Conservation (phyloP, 1,284 basidiomycete genomes). For the Tylopilus sp. region DNA sequence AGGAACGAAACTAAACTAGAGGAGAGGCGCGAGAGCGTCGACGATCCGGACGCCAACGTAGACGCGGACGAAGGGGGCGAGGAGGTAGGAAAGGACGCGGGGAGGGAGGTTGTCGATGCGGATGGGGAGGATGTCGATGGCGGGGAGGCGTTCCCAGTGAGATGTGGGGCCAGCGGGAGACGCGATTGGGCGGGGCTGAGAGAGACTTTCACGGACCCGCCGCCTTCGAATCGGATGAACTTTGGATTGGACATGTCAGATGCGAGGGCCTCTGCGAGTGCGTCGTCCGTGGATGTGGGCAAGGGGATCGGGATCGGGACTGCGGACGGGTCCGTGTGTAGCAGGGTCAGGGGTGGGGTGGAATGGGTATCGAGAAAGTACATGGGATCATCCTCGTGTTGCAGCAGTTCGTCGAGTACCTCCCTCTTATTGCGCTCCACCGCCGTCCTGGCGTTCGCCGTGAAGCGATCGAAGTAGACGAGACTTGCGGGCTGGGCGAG, state of each 20-base stretch:
- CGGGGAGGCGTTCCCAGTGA: slow-evolving; percentile 23
- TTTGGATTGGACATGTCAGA: slow-evolving; percentile 17
- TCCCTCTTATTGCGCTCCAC: slow-evolving; percentile 48
- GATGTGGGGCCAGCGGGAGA: slow-evolving; percentile 22
- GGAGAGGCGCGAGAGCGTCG: slow-evolving; percentile 28
- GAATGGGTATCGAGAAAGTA: slow-evolving; percentile 41
- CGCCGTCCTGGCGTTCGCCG: slow-evolving; percentile 49
- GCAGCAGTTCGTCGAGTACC: slow-evolving; percentile 59
- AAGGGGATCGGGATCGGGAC: not conserved
- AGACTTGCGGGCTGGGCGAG: slow-evolving; percentile 21
- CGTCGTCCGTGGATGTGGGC: slow-evolving; percentile 14
- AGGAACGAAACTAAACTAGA: slow-evolving; percentile 30
- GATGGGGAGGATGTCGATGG: slow-evolving; percentile 18
- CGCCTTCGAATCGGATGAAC: slow-evolving; percentile 4
- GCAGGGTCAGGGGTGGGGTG: too few relatives aligned
- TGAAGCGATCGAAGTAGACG: slow-evolving; percentile 58
- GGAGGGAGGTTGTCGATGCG: slow-evolving; percentile 6
- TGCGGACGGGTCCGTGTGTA: not conserved
- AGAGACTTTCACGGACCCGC: slow-evolving; percentile 19
- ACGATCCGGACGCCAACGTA: not conserved
- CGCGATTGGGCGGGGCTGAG: slow-evolving; percentile 14
- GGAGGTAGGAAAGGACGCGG: slow-evolving; percentile 3
- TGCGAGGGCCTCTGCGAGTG: slow-evolving; percentile 20
- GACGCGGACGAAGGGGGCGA: not conserved
- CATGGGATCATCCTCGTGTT: slow-evolving; percentile 64